Base-by-base conservation (phyloP, 164 flowering plant genomes). In the Dillenia suffruticosa region DNA sequence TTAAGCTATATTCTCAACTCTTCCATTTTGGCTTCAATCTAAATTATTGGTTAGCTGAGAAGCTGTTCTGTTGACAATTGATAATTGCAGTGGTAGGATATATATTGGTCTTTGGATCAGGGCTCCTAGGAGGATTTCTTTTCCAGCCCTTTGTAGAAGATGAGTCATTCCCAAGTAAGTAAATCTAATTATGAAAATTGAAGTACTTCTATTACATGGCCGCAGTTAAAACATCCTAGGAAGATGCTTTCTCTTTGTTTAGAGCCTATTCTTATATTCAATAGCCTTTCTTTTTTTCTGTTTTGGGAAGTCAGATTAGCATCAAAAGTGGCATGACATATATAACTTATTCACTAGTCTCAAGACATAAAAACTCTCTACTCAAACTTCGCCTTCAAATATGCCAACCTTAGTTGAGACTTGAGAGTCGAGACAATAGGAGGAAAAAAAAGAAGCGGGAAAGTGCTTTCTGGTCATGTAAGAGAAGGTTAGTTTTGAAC, bases 81-180 rank as follows among this genome's bases (percentile, higher is more conserved):
- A 44, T 75, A 58, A 59, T 77, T 54, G 44, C 89, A 92, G 98
- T 89, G 16, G 57, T 77, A 11, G 87, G 83, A 9, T 82, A 86
- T 67, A 71, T 89, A 51, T 66, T 67, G n/a, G 88, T 92, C 40
- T 92, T 89, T 62, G 92, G 90, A 67, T 73, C 85, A 54, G 96
- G 92, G 54, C 89, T 89, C 43, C 65, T 89, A 63, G 94, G 96
- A 49, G 77, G 70, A 53, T 89, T 76, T 72, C 87, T 92, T 62
- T 87, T 92, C 67, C 81, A 77, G 54, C 59, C 53, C 58, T 84
- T 89, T 56, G 61, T 92, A 55, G 64, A 87, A 77, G 90, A 81
- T 70, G 13, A 78, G 24, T 75, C 96, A 58, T 91, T 95, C 56
- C 84, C 96, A 77, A 81, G 99, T 95, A 82, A 82, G 96, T 78